Percentiles rank a stretch among this genome's conserved stretches.
Conservation (phyloP, 345 rosid genomes). For the Eucalyptus regnans region DNA sequence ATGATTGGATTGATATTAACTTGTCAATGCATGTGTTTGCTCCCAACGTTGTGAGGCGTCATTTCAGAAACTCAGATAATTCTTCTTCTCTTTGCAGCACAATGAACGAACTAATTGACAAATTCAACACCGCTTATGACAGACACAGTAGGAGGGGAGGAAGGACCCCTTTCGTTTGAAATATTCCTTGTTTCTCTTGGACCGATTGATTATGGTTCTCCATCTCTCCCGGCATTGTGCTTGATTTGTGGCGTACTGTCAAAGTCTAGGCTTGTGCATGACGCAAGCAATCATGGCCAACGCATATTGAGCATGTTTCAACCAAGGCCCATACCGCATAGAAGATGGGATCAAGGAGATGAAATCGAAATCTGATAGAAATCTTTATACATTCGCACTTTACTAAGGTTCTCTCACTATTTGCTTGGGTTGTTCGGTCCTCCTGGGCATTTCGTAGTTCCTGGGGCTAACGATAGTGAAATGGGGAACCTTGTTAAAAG, state of each 20-base stretch:
- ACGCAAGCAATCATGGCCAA: background rate
- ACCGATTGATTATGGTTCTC: background rate
- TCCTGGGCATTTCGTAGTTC: background rate
- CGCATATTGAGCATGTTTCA: background rate
- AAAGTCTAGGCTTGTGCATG: background rate
- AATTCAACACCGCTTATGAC: constrained; percentile 93
- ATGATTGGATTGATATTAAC: background rate
- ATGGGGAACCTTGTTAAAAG: background rate
- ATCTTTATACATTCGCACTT: background rate
- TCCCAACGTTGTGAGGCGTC: background rate
- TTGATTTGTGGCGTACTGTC: background rate
- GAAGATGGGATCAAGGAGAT: background rate
- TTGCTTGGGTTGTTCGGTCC: background rate
- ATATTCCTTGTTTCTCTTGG: background rate
- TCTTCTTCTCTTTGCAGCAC: constrained; percentile 36
- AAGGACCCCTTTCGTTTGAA: constrained; percentile 70
- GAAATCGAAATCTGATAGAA: background rate
- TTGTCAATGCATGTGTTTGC: background rate
- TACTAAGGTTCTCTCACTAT: background rate
- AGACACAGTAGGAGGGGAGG: constrained; percentile 91
- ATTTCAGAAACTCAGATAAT: background rate
- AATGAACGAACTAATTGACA: constrained; percentile 89
- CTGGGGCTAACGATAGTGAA: background rate
- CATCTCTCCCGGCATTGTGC: background rate
- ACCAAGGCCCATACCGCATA: background rate